These are phyloP conservation scores for Eutrema japonicum DNA, from an alignment of 345 rosid genomes.

Conservation along the genomic window DNA sequence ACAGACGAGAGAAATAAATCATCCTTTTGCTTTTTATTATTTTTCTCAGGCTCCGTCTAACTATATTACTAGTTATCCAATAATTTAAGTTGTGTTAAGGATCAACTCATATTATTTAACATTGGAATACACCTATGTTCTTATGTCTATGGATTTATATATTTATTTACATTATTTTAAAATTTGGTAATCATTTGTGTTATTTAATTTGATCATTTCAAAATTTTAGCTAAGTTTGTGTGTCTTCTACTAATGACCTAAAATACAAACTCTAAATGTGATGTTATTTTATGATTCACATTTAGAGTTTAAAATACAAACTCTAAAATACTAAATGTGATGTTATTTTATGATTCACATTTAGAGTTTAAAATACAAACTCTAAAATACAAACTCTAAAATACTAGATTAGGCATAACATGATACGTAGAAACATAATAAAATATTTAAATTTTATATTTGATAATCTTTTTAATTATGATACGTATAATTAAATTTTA, in stretches of 20 bases:
- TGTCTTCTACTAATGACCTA: background rate
- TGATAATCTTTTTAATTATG: too few species aligned
- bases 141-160: background rate
- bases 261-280: background rate
- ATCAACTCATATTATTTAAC: background rate
- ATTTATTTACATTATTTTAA: background rate
- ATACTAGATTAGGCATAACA: too few species aligned
- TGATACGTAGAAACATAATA: too few species aligned
- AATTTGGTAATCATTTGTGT: background rate
- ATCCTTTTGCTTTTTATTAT: background rate
- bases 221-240: background rate
- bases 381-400: too few species aligned
- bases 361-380: too few species aligned
- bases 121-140: background rate
- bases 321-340: too few species aligned
- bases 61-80: background rate
- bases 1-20: constrained; percentile 36
- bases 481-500: too few species aligned
- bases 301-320: too few species aligned
- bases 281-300: too few species aligned
- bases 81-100: background rate
- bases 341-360: too few species aligned
- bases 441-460: too few species aligned
- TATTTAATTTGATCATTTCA: background rate
- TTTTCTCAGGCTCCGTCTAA: constrained; percentile 3